phyloP scores from a whole-genome alignment of 306 rosid species.

The Leucaena leucocephala region DNA sequence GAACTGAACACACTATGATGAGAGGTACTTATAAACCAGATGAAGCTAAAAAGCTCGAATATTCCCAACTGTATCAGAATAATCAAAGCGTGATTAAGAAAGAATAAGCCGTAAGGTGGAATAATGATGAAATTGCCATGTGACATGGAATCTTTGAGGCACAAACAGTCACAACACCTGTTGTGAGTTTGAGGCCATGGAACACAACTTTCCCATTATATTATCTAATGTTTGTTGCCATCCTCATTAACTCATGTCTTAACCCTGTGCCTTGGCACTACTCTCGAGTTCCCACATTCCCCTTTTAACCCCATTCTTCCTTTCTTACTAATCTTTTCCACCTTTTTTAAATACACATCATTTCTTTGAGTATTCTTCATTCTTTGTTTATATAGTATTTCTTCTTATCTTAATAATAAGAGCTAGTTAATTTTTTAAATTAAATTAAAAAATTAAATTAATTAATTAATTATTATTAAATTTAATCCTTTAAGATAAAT shows the following conservation, averaged over 20 bases:
- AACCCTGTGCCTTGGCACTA: neutral
- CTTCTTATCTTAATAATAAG: too few relatives aligned
- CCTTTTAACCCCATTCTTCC: neutral
- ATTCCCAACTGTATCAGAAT: constrained; percentile 8
- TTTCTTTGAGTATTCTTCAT: too few relatives aligned
- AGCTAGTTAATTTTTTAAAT: too few relatives aligned
- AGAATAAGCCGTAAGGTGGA: neutral
- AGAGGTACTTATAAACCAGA: too few relatives aligned
- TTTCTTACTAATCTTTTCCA: too few relatives aligned
- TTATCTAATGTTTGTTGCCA: neutral
- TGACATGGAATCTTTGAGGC: constrained; percentile 18
- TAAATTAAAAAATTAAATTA: too few relatives aligned
- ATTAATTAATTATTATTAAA: too few relatives aligned
- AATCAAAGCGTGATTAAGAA: neutral
- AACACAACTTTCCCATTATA: neutral
- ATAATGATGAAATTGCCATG: constrained; percentile 26
- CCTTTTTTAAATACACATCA: neutral
- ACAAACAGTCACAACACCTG: neutral
- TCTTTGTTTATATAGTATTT: too few relatives aligned
- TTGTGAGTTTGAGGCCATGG: neutral
- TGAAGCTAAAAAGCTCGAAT: neutral
- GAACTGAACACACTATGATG: neutral
- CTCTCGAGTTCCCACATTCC: neutral
- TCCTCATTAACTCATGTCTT: neutral
- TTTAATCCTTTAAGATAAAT: too few relatives aligned